Evolutionary conservation across 139 green algal genomes (phyloP), one percentile per base, ranked within the genome.

Genomic region (Tetradesmus obliquus): DNA sequence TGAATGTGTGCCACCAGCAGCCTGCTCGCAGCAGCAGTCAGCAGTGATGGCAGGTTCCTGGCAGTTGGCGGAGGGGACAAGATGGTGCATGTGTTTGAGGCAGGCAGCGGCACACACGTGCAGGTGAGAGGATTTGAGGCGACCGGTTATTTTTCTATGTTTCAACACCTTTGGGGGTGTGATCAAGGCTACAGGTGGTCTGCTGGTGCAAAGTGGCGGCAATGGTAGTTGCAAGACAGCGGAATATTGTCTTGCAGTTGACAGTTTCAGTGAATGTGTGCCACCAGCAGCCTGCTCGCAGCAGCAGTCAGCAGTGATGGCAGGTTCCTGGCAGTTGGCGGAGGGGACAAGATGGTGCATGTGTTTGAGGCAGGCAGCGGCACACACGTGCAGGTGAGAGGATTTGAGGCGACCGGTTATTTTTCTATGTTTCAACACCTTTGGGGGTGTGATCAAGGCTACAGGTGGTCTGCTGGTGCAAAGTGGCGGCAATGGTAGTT

Each of bases 261-360:
- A n/a, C n/a, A n/a, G n/a, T n/a, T n/a, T n/a, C n/a, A n/a, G n/a
- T n/a, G n/a, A n/a, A n/a, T n/a, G n/a, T n/a, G n/a, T n/a, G n/a
- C n/a, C n/a, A n/a, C n/a, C n/a, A 84, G 57, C 2, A 85, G 93
- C 8, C 93, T 99, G 85, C 94, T 97, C 12, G 94, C 96, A 4
- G 94, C 94, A 5, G 97, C 97, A 4, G 94, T 98, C 10, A 96
- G 92, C 93, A 95, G 85, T 62, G 96, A 98, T 91, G 93, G 93
- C 5, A 92, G 91, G 55, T 97, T 97, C 72, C 91, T 99, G 51
- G 98, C 96, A 6, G 96, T 96, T 3, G 98, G 95, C 0, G 98
- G 98, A 5, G 95, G 95, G 3, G 97, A 99, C 94, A 84, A 89
- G 0, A 93, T 58, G 88, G 55, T 91, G 60, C 72, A 91, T 85